Evolutionary conservation across 139 green algal genomes (phyloP), one percentile per base, ranked within the genome.

Genomic region (Tetraselmis chui): DNA sequence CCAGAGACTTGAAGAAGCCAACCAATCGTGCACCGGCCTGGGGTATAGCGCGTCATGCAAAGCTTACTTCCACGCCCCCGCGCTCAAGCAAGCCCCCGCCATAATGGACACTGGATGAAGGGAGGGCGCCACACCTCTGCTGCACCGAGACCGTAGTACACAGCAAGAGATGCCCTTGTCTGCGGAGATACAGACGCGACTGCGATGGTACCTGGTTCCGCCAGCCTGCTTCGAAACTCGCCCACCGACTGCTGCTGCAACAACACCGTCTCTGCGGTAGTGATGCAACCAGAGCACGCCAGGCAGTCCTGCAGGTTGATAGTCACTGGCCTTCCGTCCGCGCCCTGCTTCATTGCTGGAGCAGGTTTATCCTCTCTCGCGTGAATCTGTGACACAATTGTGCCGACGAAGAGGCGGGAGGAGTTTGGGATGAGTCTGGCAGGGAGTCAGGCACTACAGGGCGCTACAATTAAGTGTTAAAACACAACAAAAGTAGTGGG

Each of bases 241-340:
- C 88, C 91, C 0, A 84, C 82, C 79, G 88, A 94, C 86, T 99
- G 96, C 75, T 96, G 90, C 90, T 99, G 87, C 80, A 99, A 88
- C 83, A 99, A 88, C 32, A 99, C 91, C 0, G 95, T 97, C 88
- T 99, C 95, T 22, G 96, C 96, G 2, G 89, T 93, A 2, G 96
- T 99, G 26, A 99, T 90, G 88, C 96, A 99, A n/a, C 96, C 96
- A 74, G 86, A 94, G 92, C 96, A 99, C 2, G 96, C 96, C 59
- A 99, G 85, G 89, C 96, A 99, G 86, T 99, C 96, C 67, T 98
- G 90, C 77, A 99, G 89, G 0, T 90, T 94, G 25, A 99, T 91
- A 76, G 98, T 97, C 2, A 98, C 87, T 81, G 0, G 80, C 58
- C 1, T 76, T 32, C 83, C 81, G n/a, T 87, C 74, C 0, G 76